Conservation (phyloP, 1,284 basidiomycete genomes). For the Ustilago curta region DNA sequence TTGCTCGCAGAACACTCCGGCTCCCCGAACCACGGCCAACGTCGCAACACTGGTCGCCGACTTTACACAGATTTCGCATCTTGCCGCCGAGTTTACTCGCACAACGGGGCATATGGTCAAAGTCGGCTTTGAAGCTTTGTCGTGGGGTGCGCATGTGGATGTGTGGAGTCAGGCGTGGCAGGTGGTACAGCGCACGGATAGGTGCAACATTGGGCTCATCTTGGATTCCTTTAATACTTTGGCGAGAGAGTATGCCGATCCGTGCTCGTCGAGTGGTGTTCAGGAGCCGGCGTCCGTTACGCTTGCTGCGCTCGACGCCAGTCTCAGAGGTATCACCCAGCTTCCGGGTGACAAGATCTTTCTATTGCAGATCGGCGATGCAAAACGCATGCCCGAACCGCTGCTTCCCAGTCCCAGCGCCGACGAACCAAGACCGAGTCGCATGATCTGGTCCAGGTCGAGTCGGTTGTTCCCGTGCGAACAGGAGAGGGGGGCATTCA, state of each 20-base stretch:
- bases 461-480: slow-evolving; percentile 69
- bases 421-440: slow-evolving; percentile 60
- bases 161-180: slow-evolving; percentile 68
- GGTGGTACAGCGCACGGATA: slow-evolving; percentile 54
- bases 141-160: slow-evolving; percentile 50
- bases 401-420: slow-evolving; percentile 43
- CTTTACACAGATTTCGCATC: slow-evolving; percentile 18
- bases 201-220: slow-evolving; percentile 67
- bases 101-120: not conserved
- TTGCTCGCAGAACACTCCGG: slow-evolving; percentile 24
- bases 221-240: slow-evolving; percentile 70
- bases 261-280: slow-evolving; percentile 30
- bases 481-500: slow-evolving; percentile 62
- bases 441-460: slow-evolving; percentile 69
- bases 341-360: slow-evolving; percentile 33
- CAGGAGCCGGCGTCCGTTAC: slow-evolving; percentile 22
- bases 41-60: slow-evolving; percentile 11
- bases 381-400: slow-evolving; percentile 9
- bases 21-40: slow-evolving; percentile 18
- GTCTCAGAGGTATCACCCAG: not conserved
- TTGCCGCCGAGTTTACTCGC: slow-evolving; percentile 6
- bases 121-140: slow-evolving; percentile 48
- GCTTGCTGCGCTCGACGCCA: not conserved
- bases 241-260: slow-evolving; percentile 66
- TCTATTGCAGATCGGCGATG: slow-evolving; percentile 43